These are phyloP conservation scores for Puccinia polysora DNA, from an alignment of 1,284 basidiomycete species.

Conservation along the genomic window DNA sequence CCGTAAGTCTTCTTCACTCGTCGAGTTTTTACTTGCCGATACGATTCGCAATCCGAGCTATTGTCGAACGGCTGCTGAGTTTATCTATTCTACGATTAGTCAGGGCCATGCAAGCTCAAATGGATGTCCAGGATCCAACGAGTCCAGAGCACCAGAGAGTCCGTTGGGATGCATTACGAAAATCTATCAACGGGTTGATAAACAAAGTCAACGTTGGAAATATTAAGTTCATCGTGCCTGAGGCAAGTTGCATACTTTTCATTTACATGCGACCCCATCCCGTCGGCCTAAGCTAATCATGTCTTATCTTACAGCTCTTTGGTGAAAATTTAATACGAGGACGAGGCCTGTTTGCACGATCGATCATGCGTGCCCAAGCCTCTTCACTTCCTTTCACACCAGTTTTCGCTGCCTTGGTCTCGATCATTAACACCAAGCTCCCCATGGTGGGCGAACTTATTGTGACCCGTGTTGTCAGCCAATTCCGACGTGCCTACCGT, in stretches of 20 bases:
- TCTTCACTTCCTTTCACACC: constrained; percentile 96
- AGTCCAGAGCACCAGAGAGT: constrained; percentile 91
- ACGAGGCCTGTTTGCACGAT: constrained; percentile 79
- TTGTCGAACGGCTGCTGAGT: neutral
- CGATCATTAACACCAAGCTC: constrained; percentile 94
- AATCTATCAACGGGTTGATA: constrained; percentile 97
- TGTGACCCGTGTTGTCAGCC: constrained; percentile 79
- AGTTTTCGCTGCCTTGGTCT: constrained; percentile 87
- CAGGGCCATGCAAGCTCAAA: constrained; percentile 83
- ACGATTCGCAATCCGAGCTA: neutral
- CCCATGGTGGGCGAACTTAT: constrained; percentile 93
- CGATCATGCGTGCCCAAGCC: constrained; percentile 95
- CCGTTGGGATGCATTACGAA: constrained; percentile 95
- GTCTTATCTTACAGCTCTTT: constrained; percentile 59
- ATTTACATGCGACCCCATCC: neutral
- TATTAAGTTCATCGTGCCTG: constrained; percentile 94
- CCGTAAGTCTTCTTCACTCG: constrained; percentile 8
- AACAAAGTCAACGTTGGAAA: constrained; percentile 79
- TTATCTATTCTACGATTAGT: constrained; percentile 53
- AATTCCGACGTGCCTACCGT: constrained; percentile 91
- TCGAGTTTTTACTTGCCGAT: neutral
- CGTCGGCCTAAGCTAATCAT: neutral
- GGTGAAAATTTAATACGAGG: constrained; percentile 86
- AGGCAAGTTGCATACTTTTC: constrained; percentile 55
- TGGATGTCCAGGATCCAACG: constrained; percentile 67